Evolutionary conservation across 2,329 filamentous ascomycete species (phyloP).

Genomic region (Capronia americana): DNA sequence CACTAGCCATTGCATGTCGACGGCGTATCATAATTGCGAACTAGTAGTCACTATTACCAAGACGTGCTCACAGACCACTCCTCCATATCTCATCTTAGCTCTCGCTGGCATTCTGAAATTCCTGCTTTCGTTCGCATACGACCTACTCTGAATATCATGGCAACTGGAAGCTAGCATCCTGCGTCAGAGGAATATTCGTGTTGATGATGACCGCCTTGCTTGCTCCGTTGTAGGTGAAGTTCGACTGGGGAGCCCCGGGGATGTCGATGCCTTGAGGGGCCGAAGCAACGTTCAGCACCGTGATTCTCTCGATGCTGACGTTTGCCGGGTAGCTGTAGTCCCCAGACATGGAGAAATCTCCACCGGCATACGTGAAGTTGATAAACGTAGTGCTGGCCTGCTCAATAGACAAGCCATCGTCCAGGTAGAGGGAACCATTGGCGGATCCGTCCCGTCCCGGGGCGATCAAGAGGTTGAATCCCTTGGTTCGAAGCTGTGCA

Average conservation of each 20-base stretch:
- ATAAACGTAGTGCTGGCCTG: slow-evolving; percentile 65
- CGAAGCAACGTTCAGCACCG: slow-evolving; percentile 42
- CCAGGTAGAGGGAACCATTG: slow-evolving; percentile 72
- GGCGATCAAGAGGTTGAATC: slow-evolving; percentile 75
- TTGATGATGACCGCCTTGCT: slow-evolving; percentile 40
- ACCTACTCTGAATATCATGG: slow-evolving; percentile 1
- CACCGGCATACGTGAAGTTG: slow-evolving; percentile 63
- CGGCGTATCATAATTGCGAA: background rate
- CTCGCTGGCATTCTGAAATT: background rate
- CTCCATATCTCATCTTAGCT: background rate
- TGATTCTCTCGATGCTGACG: slow-evolving; percentile 46
- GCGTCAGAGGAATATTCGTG: slow-evolving; percentile 39
- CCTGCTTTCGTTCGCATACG: background rate
- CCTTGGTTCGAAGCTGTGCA: slow-evolving; percentile 64
- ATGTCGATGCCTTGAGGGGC: slow-evolving; percentile 25
- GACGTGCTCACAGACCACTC: background rate
- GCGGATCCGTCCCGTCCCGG: slow-evolving; percentile 68
- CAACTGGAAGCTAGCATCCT: slow-evolving; percentile 33
- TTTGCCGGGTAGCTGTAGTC: slow-evolving; percentile 58
- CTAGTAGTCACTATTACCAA: background rate
- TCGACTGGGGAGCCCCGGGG: slow-evolving; percentile 22
- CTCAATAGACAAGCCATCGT: slow-evolving; percentile 74
- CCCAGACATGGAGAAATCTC: slow-evolving; percentile 59
- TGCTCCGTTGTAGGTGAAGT: slow-evolving; percentile 30
- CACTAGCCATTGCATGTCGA: background rate